phyloP scores from a whole-genome alignment of 106 monocot species.

The Platanthera guangdongensis region DNA sequence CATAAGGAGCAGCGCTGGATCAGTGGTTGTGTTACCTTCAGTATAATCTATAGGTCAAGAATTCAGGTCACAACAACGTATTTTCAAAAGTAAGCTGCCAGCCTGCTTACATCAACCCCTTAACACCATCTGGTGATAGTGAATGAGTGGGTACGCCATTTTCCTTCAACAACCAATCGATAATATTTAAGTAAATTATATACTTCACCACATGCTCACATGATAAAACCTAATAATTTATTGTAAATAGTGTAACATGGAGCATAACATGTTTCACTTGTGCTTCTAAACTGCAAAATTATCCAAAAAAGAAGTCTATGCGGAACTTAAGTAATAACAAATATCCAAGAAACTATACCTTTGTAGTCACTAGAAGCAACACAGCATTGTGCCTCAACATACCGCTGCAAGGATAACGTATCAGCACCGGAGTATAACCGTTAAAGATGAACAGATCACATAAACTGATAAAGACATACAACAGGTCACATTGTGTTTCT shows the following conservation, averaged over 20 bases:
- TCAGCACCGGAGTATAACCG: neutral
- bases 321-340: neutral
- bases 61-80: neutral
- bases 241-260: neutral
- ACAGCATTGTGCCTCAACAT: conserved; percentile 85
- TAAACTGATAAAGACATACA: neutral
- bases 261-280: neutral
- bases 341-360: conserved; percentile 32
- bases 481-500: neutral
- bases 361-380: conserved; percentile 80
- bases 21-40: neutral
- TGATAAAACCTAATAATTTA: neutral
- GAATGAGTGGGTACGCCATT: neutral
- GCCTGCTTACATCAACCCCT: neutral
- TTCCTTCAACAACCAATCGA: neutral
- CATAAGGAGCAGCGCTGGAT: neutral
- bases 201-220: neutral
- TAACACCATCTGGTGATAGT: neutral
- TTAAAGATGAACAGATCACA: neutral
- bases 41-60: neutral
- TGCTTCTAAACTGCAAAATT: neutral
- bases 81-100: neutral
- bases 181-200: neutral
- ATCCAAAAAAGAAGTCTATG: neutral
- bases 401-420: conserved; percentile 39